These are phyloP conservation scores for Hibiscus tridactylites DNA, from an alignment of 345 rosid species.

Conservation along the genomic window DNA sequence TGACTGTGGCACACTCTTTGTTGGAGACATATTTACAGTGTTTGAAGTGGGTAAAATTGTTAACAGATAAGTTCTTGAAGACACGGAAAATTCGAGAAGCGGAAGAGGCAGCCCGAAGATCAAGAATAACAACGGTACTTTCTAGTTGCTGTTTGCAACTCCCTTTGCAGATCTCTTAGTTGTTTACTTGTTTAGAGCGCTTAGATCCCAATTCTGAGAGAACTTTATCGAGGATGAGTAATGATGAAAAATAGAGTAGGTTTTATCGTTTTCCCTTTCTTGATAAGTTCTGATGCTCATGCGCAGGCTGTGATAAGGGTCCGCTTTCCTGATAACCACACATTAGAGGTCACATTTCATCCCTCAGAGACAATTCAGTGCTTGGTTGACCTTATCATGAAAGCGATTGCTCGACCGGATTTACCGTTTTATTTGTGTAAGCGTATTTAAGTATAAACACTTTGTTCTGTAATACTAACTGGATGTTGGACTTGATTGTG, in stretches of 20 bases:
- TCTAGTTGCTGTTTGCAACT: conserved; percentile 7
- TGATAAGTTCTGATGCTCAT: conserved; percentile 9
- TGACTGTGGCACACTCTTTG: background rate
- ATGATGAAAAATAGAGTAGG: background rate
- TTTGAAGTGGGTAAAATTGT: background rate
- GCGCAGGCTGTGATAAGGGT: conserved; percentile 62
- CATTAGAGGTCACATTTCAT: conserved; percentile 74
- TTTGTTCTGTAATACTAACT: background rate
- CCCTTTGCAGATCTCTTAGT: background rate
- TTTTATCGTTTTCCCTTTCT: background rate
- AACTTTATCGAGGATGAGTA: background rate
- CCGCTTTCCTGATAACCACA: conserved; percentile 81
- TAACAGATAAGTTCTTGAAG: conserved; percentile 64
- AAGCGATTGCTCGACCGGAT: conserved; percentile 54
- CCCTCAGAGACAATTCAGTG: conserved; percentile 73
- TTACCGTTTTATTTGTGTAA: conserved; percentile 71
- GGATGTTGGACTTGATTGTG: background rate
- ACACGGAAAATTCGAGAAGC: conserved; percentile 79
- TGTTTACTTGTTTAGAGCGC: background rate
- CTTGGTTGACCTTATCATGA: conserved; percentile 59
- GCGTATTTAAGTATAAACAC: conserved; percentile 13
- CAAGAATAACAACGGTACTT: conserved; percentile 65
- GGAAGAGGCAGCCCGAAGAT: conserved; percentile 73
- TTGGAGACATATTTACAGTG: background rate
- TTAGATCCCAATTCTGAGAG: background rate